Evolutionary conservation across 495 filamentous ascomycete genomes (phyloP).

Genomic region (Lasiosphaeriaceae sp.): DNA sequence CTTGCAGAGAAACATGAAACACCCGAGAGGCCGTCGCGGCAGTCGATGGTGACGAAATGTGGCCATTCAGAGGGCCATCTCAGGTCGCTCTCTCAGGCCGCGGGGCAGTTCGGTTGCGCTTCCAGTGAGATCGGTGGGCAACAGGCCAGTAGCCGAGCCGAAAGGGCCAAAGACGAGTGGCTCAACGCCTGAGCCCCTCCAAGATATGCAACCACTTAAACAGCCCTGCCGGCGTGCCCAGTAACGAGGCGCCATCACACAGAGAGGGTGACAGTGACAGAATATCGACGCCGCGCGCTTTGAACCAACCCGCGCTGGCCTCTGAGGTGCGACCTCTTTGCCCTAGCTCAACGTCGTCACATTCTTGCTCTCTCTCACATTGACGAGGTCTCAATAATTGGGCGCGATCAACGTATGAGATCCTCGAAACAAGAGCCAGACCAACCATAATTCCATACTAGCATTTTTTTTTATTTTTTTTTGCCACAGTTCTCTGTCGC

Average conservation of each 20-base stretch:
- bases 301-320: not conserved
- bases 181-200: not conserved
- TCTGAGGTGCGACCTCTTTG: no score
- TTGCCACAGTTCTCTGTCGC: no score
- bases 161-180: conserved; percentile 8
- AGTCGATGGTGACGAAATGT: conserved; percentile 12
- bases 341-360: not conserved
- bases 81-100: not conserved
- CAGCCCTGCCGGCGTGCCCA: conserved; percentile 10
- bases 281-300: conserved; percentile 11
- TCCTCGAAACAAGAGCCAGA: no score
- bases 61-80: conserved; percentile 18
- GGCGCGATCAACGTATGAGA: no score
- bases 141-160: conserved; percentile 17
- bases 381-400: not conserved
- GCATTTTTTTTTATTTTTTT: no score
- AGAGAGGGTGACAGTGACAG: conserved; percentile 12
- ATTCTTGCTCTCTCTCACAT: not conserved
- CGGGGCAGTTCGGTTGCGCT: not conserved
- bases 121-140: conserved; percentile 6
- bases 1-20: conserved; percentile 29
- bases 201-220: conserved; percentile 27
- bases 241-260: conserved; percentile 11
- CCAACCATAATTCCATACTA: no score
- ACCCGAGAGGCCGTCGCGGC: conserved; percentile 10